Evolutionary conservation across 306 rosid genomes (phyloP), one percentile per base, ranked within the genome.

Genomic region (Dryas drummondii): DNA sequence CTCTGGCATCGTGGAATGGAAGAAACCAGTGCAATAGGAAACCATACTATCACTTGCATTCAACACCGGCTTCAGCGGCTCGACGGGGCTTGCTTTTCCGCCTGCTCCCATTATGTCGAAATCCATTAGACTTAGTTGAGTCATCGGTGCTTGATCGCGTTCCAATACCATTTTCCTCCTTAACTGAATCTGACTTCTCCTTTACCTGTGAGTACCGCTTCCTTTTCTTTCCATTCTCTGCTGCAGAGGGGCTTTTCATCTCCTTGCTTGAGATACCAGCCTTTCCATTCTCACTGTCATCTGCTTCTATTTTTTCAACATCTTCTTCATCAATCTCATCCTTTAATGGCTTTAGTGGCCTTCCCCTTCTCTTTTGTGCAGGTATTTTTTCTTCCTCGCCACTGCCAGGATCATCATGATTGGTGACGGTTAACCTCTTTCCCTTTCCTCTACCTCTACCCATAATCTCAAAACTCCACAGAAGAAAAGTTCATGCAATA

Each of bases 61-160:
- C 94, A 73, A 93, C 96, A 70, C 89, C 98, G 7, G 94, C 94
- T 82, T 93, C 98, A 32, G 98, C 98, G 71, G 96, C 96, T 56
- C 96, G 86, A 52, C 88, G 94, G 50, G 98, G 98, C 57, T 80
- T 93, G 85, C 81, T 90, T 84, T 93, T 90, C 68, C 96, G 87
- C 80, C 98, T 87, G 83, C 98, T 93, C 77, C 94, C 94, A 69
- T 83, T 88, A 66, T 88, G 94, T 74, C 98, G 87, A 72, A 93
- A 90, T 70, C 98, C 89, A 57, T 77, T 82, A 9, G 86, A 82
- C 66, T 80, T 80, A 6, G 82, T 77, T 26, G 84, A 80, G 64
- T 80, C 83, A 63, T 82, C 86, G 2, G 80, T 77, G 72, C 76
- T 70, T 41, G 86, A 78, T 66, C 77, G 59, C 16, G 79, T 82